Evolutionary conservation across 75 land plant species (phyloP).

Genomic region (Adiantum capillusveneris): DNA sequence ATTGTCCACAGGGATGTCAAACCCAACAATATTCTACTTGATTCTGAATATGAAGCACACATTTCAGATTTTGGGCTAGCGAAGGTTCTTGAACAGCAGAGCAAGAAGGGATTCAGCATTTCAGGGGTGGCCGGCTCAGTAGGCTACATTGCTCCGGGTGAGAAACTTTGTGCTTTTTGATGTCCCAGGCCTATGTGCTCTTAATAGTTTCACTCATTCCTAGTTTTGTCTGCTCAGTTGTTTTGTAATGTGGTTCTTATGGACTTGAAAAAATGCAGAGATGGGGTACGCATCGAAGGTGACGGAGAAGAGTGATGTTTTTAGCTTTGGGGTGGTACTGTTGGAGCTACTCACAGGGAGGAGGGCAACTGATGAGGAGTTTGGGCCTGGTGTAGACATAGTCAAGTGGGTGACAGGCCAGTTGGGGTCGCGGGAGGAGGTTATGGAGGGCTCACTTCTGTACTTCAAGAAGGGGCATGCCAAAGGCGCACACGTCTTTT

Average conservation of each 20-base stretch:
- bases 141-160: constrained; percentile 77
- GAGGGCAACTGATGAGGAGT: constrained; percentile 51
- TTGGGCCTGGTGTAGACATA: constrained; percentile 50
- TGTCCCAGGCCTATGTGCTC: not conserved
- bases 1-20: constrained; percentile 67
- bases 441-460: not conserved
- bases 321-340: constrained; percentile 75
- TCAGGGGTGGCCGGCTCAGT: constrained; percentile 44
- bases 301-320: constrained; percentile 74
- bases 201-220: too few relatives aligned
- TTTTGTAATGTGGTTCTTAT: not conserved
- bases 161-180: constrained; percentile 4
- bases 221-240: not conserved
- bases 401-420: constrained; percentile 53
- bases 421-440: constrained; percentile 2
- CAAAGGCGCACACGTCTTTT: not conserved
- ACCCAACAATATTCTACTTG: constrained; percentile 62
- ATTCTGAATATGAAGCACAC: constrained; percentile 34
- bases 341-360: constrained; percentile 65
- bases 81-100: constrained; percentile 18
- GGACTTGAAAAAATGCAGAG: not conserved
- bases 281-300: constrained; percentile 4
- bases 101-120: constrained; percentile 14
- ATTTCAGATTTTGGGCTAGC: constrained; percentile 75
- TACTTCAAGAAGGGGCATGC: not conserved